phyloP scores from a whole-genome alignment of 805 yeast species.

The Debaryomyces tyrocola region DNA sequence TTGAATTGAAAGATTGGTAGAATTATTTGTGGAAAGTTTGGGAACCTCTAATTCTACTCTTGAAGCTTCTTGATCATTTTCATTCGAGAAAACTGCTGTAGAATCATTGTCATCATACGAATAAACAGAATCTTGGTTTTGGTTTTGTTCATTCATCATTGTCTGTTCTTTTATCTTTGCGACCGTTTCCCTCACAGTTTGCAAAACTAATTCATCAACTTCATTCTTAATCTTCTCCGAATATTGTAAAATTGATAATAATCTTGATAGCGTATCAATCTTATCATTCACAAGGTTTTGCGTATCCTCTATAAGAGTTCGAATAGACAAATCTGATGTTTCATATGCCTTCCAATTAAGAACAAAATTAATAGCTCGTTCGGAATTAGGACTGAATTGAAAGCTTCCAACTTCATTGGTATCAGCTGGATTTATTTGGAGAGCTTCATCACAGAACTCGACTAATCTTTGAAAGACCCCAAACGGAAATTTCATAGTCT shows the following conservation, averaged over 20 bases:
- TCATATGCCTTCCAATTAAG: constrained; percentile 47
- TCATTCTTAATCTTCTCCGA: constrained; percentile 76
- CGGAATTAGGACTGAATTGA: constrained; percentile 59
- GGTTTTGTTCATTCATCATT: constrained; percentile 10
- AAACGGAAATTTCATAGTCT: constrained; percentile 57
- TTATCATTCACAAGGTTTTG: constrained; percentile 59
- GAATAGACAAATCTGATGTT: constrained; percentile 65
- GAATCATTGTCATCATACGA: constrained; percentile 2
- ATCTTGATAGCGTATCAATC: constrained; percentile 65
- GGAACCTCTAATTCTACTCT: neutral
- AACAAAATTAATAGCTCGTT: constrained; percentile 51
- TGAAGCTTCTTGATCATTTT: constrained; percentile 10
- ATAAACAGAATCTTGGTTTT: neutral
- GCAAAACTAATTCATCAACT: constrained; percentile 67
- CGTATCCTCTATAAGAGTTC: constrained; percentile 65
- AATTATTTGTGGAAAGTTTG: constrained; percentile 12
- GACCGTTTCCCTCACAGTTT: constrained; percentile 64
- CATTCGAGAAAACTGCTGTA: constrained; percentile 15
- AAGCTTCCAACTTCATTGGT: constrained; percentile 34
- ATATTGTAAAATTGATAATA: constrained; percentile 72
- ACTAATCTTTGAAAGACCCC: constrained; percentile 56
- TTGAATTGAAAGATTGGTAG: constrained; percentile 12
- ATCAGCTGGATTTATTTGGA: constrained; percentile 59
- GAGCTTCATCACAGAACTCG: constrained; percentile 73
- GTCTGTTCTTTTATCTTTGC: constrained; percentile 47